Evolutionary conservation across 2,329 filamentous ascomycete genomes (phyloP), one percentile per base, ranked within the genome.

Genomic region (Xylaria digitata): DNA sequence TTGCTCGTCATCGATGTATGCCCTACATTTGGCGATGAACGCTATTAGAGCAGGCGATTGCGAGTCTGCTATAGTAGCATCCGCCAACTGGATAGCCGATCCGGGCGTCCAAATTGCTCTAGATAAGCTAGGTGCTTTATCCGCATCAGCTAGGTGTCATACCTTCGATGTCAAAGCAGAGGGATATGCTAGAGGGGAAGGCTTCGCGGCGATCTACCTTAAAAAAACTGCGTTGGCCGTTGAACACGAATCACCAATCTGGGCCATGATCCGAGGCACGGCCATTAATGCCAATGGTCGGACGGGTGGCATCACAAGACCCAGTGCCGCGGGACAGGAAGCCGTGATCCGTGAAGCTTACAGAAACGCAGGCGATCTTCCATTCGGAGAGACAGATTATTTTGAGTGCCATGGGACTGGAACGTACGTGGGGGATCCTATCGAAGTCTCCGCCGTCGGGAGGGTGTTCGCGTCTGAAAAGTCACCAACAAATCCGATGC

Each of bases 381-480:
- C 65, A 2, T 9, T 26, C 0, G 63, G 69, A 3, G 58, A 63
- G 0, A 75, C 73, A 0, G 57, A 19, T 8, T 70, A 68, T 43
- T 56, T 73, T 7, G 72, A 74, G 32, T 70, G 66, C 42, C 71
- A 74, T 43, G 71, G 80, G 1, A 82, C 82, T 0, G 81, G 81
- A 0, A 83, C 82, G 2, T 61, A 63, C 2, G 77, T 75, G 1
- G 82, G 82, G 1, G 82, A 83, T 63, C 78, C 80, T 0, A 69
- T 76, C 3, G 82, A 84, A 65, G 75, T 79, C 1, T 58, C 66
- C 2, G 81, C 79, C 6, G 73, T 81, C 5, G 48, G 58, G 2
- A 13, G 17, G 1, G 30, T 32, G 3, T 32, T 32, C 7, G 3
- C 30, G 30, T 7, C 3, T 7, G 30, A 32, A 4, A 32, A 7